Percentiles rank a stretch among this genome's conserved stretches.
Evolutionary conservation across 1,139 yeast genomes (phyloP).

Genomic region (Protomyces inouyei): DNA sequence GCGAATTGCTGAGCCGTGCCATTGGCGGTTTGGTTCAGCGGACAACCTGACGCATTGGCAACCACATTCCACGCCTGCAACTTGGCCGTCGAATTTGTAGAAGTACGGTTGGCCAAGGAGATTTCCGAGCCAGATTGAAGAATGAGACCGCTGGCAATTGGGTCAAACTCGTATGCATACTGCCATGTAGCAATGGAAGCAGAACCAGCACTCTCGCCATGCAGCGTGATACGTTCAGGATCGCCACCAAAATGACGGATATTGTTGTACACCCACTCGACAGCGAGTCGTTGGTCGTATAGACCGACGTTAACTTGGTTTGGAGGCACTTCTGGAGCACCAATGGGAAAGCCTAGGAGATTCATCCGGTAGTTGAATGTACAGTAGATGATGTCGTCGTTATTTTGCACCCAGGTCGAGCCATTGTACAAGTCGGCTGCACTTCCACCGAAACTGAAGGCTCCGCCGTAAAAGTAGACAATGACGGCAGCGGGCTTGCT

Average conservation of each 20-base stretch:
- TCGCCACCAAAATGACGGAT: constrained; percentile 41
- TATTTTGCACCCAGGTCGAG: constrained; percentile 3
- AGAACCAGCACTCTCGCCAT: constrained; percentile 44
- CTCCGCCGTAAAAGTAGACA: constrained; percentile 21
- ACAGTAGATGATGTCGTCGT: constrained; percentile 38
- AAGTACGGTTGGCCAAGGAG: constrained; percentile 11
- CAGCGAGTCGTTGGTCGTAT: constrained; percentile 39
- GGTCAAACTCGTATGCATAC: constrained; percentile 16
- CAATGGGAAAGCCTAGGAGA: constrained; percentile 38
- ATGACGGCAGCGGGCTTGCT: constrained; percentile 15
- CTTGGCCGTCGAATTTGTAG: constrained; percentile 4
- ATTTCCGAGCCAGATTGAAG: constrained; percentile 24
- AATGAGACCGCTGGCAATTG: constrained; percentile 16
- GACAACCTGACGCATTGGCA: constrained; percentile 15
- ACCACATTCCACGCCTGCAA: constrained; percentile 13
- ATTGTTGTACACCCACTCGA: constrained; percentile 41
- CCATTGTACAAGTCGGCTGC: constrained; percentile 8
- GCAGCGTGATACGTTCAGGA: constrained; percentile 38
- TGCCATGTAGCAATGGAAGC: constrained; percentile 30
- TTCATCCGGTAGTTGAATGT: constrained; percentile 42
- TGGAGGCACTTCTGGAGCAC: constrained; percentile 22
- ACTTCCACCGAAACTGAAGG: constrained; percentile 14
- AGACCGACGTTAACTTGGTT: constrained; percentile 38
- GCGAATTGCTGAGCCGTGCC: neutral
- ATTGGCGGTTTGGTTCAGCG: constrained; percentile 1